Conservation (phyloP, 2,329 filamentous ascomycete species). For the Blastomyces percursus region DNA sequence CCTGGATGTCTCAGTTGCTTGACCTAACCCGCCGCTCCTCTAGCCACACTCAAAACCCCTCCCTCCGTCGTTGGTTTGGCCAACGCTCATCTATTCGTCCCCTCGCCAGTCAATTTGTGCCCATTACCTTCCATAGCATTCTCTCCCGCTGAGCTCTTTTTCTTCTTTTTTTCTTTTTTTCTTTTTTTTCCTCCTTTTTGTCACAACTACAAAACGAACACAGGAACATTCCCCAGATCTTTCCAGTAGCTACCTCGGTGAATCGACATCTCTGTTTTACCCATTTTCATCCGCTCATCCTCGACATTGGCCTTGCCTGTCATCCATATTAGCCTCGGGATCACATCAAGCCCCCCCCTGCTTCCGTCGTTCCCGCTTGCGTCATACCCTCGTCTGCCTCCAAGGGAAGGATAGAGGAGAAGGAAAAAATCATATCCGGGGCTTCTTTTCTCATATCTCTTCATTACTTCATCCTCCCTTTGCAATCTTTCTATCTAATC, state of each 20-base stretch:
- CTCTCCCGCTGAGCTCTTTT: neutral
- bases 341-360: neutral
- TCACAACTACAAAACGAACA: neutral
- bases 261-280: neutral
- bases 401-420: neutral
- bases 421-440: neutral
- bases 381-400: neutral
- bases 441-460: neutral
- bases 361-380: neutral
- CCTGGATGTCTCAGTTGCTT: neutral
- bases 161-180: neutral
- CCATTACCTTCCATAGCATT: neutral
- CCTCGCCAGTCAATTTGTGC: neutral
- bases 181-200: neutral
- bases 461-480: neutral
- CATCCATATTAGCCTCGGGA: neutral
- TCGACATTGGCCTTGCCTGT: neutral
- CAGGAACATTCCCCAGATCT: neutral
- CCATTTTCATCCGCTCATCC: neutral
- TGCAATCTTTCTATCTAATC: neutral
- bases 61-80: too few relatives aligned
- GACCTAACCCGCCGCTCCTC: neutral
- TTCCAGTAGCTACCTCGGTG: neutral
- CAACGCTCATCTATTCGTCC: neutral
- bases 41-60: neutral